Percentiles rank a stretch among this genome's conserved stretches.
Evolutionary conservation across 306 rosid species (phyloP).

Genomic region (Corylus heterophylla): DNA sequence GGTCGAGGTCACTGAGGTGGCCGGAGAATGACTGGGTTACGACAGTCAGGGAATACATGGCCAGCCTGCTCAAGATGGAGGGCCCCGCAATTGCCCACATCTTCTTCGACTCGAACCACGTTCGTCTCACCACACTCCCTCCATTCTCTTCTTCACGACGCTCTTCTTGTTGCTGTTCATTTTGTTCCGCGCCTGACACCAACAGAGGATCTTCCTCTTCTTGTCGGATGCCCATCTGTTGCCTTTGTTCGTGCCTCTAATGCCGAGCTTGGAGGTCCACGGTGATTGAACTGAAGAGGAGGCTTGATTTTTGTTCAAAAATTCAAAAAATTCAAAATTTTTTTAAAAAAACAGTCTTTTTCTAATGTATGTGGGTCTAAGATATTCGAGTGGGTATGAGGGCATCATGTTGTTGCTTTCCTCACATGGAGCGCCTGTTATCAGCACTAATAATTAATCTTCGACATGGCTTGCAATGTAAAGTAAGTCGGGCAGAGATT

Average conservation of each 20-base stretch:
- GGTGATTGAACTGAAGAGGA: neutral
- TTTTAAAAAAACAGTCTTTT: too few relatives aligned
- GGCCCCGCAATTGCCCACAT: conserved; percentile 69
- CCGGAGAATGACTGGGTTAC: conserved; percentile 67
- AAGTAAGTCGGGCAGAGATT: too few relatives aligned
- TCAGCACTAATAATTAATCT: too few relatives aligned
- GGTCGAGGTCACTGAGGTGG: conserved; percentile 64
- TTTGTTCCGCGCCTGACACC: conserved; percentile 7
- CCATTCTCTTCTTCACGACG: neutral
- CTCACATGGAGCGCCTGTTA: too few relatives aligned
- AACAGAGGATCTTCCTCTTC: conserved; percentile 31
- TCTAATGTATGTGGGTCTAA: too few relatives aligned
- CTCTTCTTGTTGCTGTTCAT: neutral
- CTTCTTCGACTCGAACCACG: conserved; percentile 51
- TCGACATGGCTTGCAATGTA: too few relatives aligned
- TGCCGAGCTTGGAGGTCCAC: neutral
- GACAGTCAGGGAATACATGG: conserved; percentile 72
- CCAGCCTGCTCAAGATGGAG: conserved; percentile 71
- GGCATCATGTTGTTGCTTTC: too few relatives aligned
- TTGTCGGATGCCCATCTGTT: neutral
- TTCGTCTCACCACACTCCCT: conserved; percentile 26
- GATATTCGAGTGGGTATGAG: too few relatives aligned
- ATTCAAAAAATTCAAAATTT: too few relatives aligned
- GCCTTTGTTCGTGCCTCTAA: neutral
- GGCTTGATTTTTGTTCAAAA: too few relatives aligned